Base-by-base conservation (phyloP, 78 protist species). In the Paratrimastix pyriformis region DNA sequence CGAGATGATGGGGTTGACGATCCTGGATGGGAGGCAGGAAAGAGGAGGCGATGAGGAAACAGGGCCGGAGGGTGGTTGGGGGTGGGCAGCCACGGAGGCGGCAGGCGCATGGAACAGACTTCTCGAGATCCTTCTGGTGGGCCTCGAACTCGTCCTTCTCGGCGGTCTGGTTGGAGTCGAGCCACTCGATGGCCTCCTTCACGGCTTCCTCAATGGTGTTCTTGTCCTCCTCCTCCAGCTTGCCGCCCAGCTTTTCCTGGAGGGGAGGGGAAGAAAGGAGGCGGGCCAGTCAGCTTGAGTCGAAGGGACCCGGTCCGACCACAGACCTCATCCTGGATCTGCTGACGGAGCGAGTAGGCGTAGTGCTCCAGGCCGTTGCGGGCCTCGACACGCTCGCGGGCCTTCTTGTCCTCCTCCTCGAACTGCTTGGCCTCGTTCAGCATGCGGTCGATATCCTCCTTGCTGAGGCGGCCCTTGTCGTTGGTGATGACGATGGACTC, bases 161-260 rank as follows among this genome's bases (percentile, higher is more conserved):
- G 13, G 91, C 91, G 54, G 86, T 30, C 33, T 91, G 87, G 91
- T 93, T 84, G 80, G 78, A 85, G 48, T 90, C 97, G 48, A 97
- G 79, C 96, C 96, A 97, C 46, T 68, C 81, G 68, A 88, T 65
- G 37, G 91, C 84, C 69, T 87, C 97, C 65, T 62, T 77, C 68
- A 88, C 85, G 33, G 89, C 94, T 26, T 76, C 77, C 43, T 57
- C 77, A 70, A 90, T 55, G 24, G 85, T 57, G 58, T 52, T 54
- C 87, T 89, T 92, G 76, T 94, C 99, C 26, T 88, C 95, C 33
- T 83, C 97, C 30, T 77, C 13, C 32, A 97, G 72, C 91, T 94
- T 95, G 73, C 72, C 80, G 57, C 89, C 94, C 62, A 91, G 75
- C 77, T 89, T 86, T 37, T 87, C 91, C 29, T 79, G 64, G 80